Percentiles rank a stretch among this genome's conserved stretches.
Evolutionary conservation across 208 protist species (phyloP).

Genomic region (Endotrypanum monterogeii): DNA sequence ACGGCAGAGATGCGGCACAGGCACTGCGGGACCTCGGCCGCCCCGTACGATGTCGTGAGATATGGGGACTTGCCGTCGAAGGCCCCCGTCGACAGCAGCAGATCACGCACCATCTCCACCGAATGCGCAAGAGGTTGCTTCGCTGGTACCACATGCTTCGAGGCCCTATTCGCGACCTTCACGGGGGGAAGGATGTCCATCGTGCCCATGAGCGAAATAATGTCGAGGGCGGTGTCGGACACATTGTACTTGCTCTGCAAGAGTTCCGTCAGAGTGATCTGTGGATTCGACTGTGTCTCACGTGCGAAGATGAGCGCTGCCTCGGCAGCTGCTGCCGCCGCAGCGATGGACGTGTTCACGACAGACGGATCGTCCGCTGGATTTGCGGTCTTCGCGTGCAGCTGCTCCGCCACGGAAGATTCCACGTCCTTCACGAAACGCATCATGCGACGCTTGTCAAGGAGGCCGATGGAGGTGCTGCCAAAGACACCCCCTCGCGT

Average conservation of each 20-base stretch:
- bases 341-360: slow-evolving; percentile 27
- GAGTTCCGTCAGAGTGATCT: slow-evolving; percentile 42
- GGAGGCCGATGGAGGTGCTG: slow-evolving; percentile 46
- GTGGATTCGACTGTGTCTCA: slow-evolving; percentile 19
- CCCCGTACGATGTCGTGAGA: slow-evolving; percentile 79
- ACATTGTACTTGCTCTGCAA: slow-evolving; percentile 58
- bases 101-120: slow-evolving; percentile 53
- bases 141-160: not conserved
- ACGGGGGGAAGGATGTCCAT: slow-evolving; percentile 33
- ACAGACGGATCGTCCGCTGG: slow-evolving; percentile 44
- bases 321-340: slow-evolving; percentile 20
- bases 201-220: slow-evolving; percentile 66
- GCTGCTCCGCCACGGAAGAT: slow-evolving; percentile 64
- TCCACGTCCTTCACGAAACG: slow-evolving; percentile 89
- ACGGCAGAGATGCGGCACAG: slow-evolving; percentile 89
- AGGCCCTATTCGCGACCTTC: not conserved
- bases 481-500: slow-evolving; percentile 84
- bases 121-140: slow-evolving; percentile 30
- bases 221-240: slow-evolving; percentile 41
- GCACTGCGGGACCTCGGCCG: slow-evolving; percentile 81
- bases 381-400: slow-evolving; percentile 69
- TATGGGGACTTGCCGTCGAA: slow-evolving; percentile 81
- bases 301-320: slow-evolving; percentile 21
- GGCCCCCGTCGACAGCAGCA: slow-evolving; percentile 77
- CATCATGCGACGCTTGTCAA: slow-evolving; percentile 93